Base-by-base conservation (phyloP, 1,284 basidiomycete species). In the Apiotrichum mycotoxinovorans region DNA sequence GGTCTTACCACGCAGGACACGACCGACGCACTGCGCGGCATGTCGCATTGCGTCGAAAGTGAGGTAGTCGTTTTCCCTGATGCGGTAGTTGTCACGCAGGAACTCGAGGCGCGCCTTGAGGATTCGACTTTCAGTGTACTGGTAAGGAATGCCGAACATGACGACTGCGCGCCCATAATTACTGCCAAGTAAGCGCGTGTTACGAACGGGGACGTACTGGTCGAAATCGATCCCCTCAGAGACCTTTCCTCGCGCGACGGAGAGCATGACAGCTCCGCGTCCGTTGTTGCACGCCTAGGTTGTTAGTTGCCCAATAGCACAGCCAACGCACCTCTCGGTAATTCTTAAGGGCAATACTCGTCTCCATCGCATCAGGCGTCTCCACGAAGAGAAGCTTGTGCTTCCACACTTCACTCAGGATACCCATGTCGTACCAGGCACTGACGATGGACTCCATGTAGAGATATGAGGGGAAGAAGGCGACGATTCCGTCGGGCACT, bases 401-500 rank as follows among this genome's bases (percentile, higher is more conserved):
- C 79, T 98, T 98, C 94, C 96, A 98, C 20, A 97, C 96, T 80
- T 99, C 94, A 70, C 95, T 97, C 60, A 99, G 80, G 66, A 98
- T 98, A 46, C 95, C 96, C 96, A 99, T 98, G 75, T 99, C 96
- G 75, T 98, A 97, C 96, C 96, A 99, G 15, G 96, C 96, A 2
- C 93, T 92, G 22, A 98, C 96, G 63, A 99, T 99, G 35, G 91
- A 94, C 79, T 99, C 96, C 96, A 99, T 99, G 79, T 99, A 99
- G 26, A 99, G 84, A 79, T 99, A 99, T 73, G 90, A 94, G 18
- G 96, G 96, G 79, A 99, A 99, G 83, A 99, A 99, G 10, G 94
- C 95, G 34, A 98, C 96, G 60, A 99, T 90, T n/a, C 96, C 96
- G 76, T 99, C 96, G 8, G 96, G 96, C 0, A 98, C 92, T 54